phyloP scores from a whole-genome alignment of 192 early-diverging fungal genomes.

The Coemansia sp. region DNA sequence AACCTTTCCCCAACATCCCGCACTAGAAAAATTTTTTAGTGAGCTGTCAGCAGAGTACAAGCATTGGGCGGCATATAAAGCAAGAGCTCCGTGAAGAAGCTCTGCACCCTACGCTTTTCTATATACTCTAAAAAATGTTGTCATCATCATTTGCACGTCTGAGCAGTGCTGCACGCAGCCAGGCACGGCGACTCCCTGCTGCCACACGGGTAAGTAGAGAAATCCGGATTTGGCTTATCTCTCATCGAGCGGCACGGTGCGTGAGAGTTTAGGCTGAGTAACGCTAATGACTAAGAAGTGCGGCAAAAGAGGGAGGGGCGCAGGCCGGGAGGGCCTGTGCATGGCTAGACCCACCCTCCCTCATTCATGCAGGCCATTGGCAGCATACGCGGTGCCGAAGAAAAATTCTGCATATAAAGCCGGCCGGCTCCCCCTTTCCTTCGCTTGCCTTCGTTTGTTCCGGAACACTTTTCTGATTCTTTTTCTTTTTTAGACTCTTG shows the following conservation, averaged over 20 bases:
- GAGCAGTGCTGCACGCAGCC: conserved; percentile 27
- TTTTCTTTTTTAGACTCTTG: conserved; percentile 29
- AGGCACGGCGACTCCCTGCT: conserved; percentile 20
- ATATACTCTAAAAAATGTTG: conserved; percentile 19
- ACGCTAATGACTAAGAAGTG: conserved; percentile 6
- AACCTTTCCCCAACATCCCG: conserved; percentile 4
- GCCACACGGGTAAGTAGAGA: conserved; percentile 37
- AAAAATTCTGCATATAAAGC: neutral
- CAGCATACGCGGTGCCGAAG: conserved; percentile 7
- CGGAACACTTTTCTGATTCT: neutral
- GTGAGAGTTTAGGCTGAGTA: too few relatives aligned
- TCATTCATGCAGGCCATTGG: conserved; percentile 15
- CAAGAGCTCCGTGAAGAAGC: too few relatives aligned
- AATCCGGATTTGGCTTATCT: conserved; percentile 10
- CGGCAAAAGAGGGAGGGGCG: conserved; percentile 1
- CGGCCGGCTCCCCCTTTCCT: neutral
- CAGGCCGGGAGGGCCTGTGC: conserved; percentile 1
- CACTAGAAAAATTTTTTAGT: too few relatives aligned
- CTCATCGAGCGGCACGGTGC: neutral
- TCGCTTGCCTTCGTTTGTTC: neutral
- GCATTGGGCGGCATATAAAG: too few relatives aligned
- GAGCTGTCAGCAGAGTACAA: too few relatives aligned
- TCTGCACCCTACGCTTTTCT: too few relatives aligned
- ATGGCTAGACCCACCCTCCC: conserved; percentile 3
- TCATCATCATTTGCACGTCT: conserved; percentile 33